phyloP scores from a whole-genome alignment of 768 basidiomycete genomes.

The Pisolithus microcarpus region DNA sequence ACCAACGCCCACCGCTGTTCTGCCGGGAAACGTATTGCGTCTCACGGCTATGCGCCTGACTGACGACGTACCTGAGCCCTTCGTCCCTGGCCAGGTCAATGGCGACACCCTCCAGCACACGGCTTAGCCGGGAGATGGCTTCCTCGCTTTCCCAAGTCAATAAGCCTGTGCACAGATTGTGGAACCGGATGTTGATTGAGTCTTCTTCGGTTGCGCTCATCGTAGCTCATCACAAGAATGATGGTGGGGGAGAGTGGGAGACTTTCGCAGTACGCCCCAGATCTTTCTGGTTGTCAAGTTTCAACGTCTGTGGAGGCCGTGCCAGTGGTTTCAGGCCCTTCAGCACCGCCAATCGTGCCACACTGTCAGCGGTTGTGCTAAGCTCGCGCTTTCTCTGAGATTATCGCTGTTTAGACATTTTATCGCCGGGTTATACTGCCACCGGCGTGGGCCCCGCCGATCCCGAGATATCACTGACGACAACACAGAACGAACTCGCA shows the following conservation, averaged over 20 bases:
- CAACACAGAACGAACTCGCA: too few relatives aligned
- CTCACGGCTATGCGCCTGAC: background rate
- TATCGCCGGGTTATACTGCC: too few relatives aligned
- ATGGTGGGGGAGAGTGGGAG: background rate
- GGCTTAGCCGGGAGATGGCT: constrained; percentile 16
- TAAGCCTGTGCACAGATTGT: constrained; percentile 37
- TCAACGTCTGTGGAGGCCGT: too few relatives aligned
- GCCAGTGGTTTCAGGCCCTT: too few relatives aligned
- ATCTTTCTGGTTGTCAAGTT: too few relatives aligned
- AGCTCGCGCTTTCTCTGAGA: too few relatives aligned
- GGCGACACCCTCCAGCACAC: constrained; percentile 45
- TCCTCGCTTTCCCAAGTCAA: constrained; percentile 23
- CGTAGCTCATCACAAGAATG: background rate
- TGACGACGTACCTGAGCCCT: constrained; percentile 22
- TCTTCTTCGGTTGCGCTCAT: constrained; percentile 2
- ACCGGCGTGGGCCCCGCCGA: too few relatives aligned
- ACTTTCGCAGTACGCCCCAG: too few relatives aligned
- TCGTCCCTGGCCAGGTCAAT: constrained; percentile 44
- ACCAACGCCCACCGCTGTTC: constrained; percentile 29
- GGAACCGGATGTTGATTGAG: constrained; percentile 28
- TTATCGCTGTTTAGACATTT: too few relatives aligned
- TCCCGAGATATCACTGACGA: too few relatives aligned
- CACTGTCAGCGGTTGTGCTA: too few relatives aligned
- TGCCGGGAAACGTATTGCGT: constrained; percentile 11
- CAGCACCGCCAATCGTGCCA: too few relatives aligned